Percentiles rank a stretch among this genome's conserved stretches.
These are phyloP conservation scores for Magnaporthiopsis incrustans DNA, from an alignment of 2,329 filamentous ascomycete genomes.

Conservation along the genomic window DNA sequence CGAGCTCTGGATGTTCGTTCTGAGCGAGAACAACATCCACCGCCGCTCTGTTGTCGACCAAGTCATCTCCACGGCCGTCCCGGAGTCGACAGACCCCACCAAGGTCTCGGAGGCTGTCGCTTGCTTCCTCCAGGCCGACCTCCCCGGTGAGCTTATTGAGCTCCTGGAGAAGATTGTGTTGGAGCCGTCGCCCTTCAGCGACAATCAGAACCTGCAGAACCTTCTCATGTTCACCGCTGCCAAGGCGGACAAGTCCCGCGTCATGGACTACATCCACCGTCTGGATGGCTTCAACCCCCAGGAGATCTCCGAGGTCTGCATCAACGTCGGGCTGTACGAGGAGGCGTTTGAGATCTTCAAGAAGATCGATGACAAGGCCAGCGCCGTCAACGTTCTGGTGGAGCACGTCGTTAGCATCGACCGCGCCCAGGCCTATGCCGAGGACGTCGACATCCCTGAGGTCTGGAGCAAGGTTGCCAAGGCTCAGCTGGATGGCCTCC, in stretches of 20 bases:
- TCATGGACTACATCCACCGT: conserved; percentile 94
- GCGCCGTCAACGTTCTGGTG: conserved; percentile 84
- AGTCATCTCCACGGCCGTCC: conserved; percentile 90
- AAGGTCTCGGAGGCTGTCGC: conserved; percentile 94
- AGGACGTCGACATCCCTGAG: conserved; percentile 85
- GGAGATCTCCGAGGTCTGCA: conserved; percentile 87
- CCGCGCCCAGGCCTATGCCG: conserved; percentile 89
- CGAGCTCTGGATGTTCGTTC: conserved; percentile 91
- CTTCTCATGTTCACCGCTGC: conserved; percentile 92
- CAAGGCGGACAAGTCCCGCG: conserved; percentile 88
- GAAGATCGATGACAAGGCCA: conserved; percentile 84
- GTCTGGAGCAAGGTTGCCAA: conserved; percentile 99
- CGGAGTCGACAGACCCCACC: conserved; percentile 83
- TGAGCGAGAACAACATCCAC: conserved; percentile 93
- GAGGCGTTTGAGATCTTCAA: conserved; percentile 99
- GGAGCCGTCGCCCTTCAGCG: conserved; percentile 98
- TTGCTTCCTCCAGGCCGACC: conserved; percentile 81
- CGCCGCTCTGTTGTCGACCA: conserved; percentile 91
- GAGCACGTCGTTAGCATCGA: conserved; percentile 98
- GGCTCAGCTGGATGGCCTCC: conserved; percentile 91
- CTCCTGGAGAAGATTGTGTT: conserved; percentile 97
- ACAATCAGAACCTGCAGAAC: conserved; percentile 95
- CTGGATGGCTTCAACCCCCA: conserved; percentile 84
- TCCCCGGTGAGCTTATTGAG: conserved; percentile 92
- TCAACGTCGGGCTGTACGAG: conserved; percentile 89